These are phyloP conservation scores for Tricholoma flavovirens DNA, from an alignment of 768 basidiomycete genomes.

Conservation along the genomic window DNA sequence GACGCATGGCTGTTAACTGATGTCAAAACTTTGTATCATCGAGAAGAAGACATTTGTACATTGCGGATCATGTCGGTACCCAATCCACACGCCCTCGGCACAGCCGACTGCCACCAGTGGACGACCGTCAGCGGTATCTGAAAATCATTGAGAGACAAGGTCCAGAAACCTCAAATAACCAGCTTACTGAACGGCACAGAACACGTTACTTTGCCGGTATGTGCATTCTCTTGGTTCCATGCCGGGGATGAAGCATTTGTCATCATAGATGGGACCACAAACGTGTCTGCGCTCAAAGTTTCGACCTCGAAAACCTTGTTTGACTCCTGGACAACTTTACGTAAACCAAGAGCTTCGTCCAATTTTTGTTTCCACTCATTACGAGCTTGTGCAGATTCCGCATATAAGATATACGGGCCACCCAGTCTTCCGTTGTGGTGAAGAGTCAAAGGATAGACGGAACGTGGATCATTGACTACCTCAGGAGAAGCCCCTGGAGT, in stretches of 20 bases:
- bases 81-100: slow-evolving; percentile 97
- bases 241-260: slow-evolving; percentile 42
- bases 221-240: slow-evolving; percentile 72
- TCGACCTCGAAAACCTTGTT: slow-evolving; percentile 95
- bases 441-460: slow-evolving; percentile 83
- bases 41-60: slow-evolving; percentile 42
- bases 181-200: slow-evolving; percentile 86
- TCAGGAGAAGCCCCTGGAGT: slow-evolving; percentile 29
- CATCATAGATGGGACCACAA: slow-evolving; percentile 66
- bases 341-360: slow-evolving; percentile 79
- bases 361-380: slow-evolving; percentile 87
- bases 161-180: slow-evolving; percentile 12
- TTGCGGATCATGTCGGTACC: slow-evolving; percentile 82
- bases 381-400: slow-evolving; percentile 71
- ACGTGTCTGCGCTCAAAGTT: slow-evolving; percentile 84
- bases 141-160: slow-evolving; percentile 3
- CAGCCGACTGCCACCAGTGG: slow-evolving; percentile 91
- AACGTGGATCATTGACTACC: slow-evolving; percentile 55
- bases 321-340: slow-evolving; percentile 84
- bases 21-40: not conserved
- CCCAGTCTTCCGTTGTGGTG: slow-evolving; percentile 86
- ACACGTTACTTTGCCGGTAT: slow-evolving; percentile 85
- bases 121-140: slow-evolving; percentile 82
- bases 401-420: slow-evolving; percentile 82
- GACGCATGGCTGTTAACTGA: slow-evolving; percentile 67